Base-by-base conservation (phyloP, 208 protist genomes). In the Acanthamoeba castellanii region DNA sequence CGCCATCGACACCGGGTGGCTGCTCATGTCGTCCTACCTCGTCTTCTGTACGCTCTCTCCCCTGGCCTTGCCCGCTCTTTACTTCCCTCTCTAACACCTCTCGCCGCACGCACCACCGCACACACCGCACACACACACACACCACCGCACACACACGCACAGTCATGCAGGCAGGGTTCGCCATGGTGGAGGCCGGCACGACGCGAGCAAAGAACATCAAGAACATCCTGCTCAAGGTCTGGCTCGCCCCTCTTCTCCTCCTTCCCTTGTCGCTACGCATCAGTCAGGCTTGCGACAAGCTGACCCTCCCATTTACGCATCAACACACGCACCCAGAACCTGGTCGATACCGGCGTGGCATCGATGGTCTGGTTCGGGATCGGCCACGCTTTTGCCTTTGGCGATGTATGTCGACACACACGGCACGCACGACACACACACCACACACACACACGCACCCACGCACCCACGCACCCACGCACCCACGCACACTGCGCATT, bases 211-310 rank as follows among this genome's bases (percentile, higher is more conserved):
- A 94, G 52, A 94, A 94, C 50, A 94, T 52, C 45, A 94, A 94
- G 45, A 94, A 94, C 66, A 94, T 94, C 34, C 68, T 94, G 42
- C 90, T 94, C 50, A 94, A 94, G 72, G 90, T 93, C 50, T 16
- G 13, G 5, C 30, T n/a, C 37, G 8, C 32, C 30, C 55, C 6
- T n/a, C 27, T 45, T 74, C 87, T 92, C 42, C 72, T 50, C 16
- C 4, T 50, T 81, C 9, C 37, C 37, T 18, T 76, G 52, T 37
- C 37, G 37, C 37, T 37, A 3, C 3, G 37, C 37, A 37, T 37
- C 37, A 3, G 37, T 37, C 37, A 3, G 37, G 37, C 37, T 27
- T 11, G 4, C 7, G 8, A n/a, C 25, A 18, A n/a, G 22, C 13
- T 18, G 20, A n/a, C 59, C 59, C 5, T 18, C 25, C 59, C 52